These are phyloP conservation scores for Begonia fuchsioides DNA, from an alignment of 306 rosid species.

Conservation along the genomic window DNA sequence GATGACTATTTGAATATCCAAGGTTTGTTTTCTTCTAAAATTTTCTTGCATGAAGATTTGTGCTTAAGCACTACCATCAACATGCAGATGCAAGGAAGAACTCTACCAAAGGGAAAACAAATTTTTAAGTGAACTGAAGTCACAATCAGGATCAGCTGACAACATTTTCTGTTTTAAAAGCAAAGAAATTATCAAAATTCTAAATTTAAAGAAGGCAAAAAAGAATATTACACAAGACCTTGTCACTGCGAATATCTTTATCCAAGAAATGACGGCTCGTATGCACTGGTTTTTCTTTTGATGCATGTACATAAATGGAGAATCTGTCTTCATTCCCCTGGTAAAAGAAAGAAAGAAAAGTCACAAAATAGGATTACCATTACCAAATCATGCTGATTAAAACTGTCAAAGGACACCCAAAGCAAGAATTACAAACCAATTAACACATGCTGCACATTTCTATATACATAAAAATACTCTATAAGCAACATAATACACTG, in stretches of 20 bases:
- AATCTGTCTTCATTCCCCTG: slow-evolving; percentile 99
- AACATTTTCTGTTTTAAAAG: neutral
- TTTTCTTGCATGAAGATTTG: no score
- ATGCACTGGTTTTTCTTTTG: slow-evolving; percentile 71
- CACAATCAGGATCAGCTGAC: no score
- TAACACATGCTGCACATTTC: neutral
- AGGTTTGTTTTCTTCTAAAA: no score
- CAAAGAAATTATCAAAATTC: neutral
- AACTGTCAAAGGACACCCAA: neutral
- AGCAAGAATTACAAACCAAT: neutral
- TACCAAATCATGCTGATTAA: neutral
- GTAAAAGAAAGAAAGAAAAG: slow-evolving; percentile 16
- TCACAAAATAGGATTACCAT: slow-evolving; percentile 11
- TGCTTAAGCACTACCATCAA: no score
- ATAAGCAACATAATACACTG: neutral
- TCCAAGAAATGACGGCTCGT: slow-evolving; percentile 65
- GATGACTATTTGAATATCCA: no score
- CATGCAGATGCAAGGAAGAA: no score
- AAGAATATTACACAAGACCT: slow-evolving; percentile 30
- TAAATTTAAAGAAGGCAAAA: neutral
- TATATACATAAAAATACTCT: neutral
- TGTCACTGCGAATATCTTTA: slow-evolving; percentile 72
- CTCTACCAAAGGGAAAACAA: no score
- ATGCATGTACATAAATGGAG: slow-evolving; percentile 92
- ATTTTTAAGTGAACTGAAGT: no score